These are phyloP conservation scores for Boletellus ananas DNA, from an alignment of 768 basidiomycete genomes.

Conservation along the genomic window DNA sequence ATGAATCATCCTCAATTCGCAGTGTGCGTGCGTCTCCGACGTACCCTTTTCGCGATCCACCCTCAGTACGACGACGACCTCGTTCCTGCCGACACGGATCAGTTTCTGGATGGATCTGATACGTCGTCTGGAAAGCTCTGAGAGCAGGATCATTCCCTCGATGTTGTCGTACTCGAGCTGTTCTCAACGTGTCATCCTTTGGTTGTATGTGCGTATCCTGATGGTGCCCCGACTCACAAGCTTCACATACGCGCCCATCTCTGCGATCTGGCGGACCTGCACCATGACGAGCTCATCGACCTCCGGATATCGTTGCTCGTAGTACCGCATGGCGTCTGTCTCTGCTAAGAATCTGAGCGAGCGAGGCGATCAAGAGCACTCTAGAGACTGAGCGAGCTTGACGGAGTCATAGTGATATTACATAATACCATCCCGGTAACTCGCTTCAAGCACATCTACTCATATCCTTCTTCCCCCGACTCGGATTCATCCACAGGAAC, in stretches of 20 bases:
- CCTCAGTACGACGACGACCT: conserved; percentile 95
- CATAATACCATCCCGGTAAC: conserved; percentile 3
- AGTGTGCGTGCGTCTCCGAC: conserved; percentile 9
- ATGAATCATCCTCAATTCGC: background rate
- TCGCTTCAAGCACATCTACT: background rate
- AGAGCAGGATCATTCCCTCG: conserved; percentile 99
- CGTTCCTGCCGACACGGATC: conserved; percentile 95
- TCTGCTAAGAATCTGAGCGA: too few species aligned
- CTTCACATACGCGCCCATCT: conserved; percentile 99
- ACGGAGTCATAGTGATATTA: background rate
- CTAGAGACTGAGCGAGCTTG: too few species aligned
- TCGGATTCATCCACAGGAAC: conserved; percentile 17
- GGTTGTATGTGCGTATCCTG: background rate
- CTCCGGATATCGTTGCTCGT: conserved; percentile 90
- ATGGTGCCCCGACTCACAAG: conserved; percentile 54
- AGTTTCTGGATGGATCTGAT: conserved; percentile 98
- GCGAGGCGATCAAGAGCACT: too few species aligned
- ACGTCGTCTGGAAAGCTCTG: conserved; percentile 92
- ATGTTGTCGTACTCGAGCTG: conserved; percentile 99
- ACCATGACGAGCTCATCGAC: conserved; percentile 99
- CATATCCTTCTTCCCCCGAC: conserved; percentile 13
- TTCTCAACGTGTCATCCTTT: background rate
- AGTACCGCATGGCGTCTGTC: conserved; percentile 69
- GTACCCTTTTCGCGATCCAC: conserved; percentile 99
- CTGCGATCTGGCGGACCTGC: conserved; percentile 97